Conservation (phyloP, 148 eudicot species). For the Silene uniflora region DNA sequence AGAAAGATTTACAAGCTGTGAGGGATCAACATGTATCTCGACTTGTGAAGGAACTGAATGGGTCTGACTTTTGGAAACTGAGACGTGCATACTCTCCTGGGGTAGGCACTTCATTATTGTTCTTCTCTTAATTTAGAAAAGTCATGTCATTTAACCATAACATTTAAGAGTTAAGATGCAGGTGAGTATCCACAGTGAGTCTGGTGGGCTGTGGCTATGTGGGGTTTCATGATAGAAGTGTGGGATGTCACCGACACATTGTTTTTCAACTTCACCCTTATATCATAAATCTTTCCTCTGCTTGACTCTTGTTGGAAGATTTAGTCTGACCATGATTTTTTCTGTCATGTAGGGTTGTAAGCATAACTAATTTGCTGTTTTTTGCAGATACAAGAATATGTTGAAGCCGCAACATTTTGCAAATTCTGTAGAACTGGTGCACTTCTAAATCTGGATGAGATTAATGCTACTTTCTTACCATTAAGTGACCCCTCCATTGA, state of each 20-base stretch:
- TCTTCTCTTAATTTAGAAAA: slow-evolving; percentile 12
- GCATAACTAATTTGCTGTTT: neutral
- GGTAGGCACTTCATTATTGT: slow-evolving; percentile 40
- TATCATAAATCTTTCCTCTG: neutral
- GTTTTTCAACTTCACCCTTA: neutral
- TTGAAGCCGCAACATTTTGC: slow-evolving; percentile 94
- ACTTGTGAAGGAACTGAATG: slow-evolving; percentile 70
- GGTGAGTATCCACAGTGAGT: neutral
- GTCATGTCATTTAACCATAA: neutral
- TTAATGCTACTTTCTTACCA: slow-evolving; percentile 61
- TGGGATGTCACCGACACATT: too few relatives aligned
- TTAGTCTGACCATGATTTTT: neutral
- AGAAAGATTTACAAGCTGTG: slow-evolving; percentile 84
- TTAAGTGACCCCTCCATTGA: slow-evolving; percentile 68
- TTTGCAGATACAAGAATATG: slow-evolving; percentile 86
- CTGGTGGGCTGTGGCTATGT: too few relatives aligned
- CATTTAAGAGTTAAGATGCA: neutral
- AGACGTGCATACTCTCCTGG: slow-evolving; percentile 97
- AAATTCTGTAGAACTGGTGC: slow-evolving; percentile 79
- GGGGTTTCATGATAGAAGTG: too few relatives aligned
- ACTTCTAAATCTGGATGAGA: slow-evolving; percentile 78
- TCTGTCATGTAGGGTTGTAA: neutral
- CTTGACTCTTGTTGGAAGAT: neutral
- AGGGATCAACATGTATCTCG: slow-evolving; percentile 62
- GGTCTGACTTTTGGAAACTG: slow-evolving; percentile 94